Evolutionary conservation across 1,284 basidiomycete species (phyloP).

Genomic region (Leccinum griseonigrum): DNA sequence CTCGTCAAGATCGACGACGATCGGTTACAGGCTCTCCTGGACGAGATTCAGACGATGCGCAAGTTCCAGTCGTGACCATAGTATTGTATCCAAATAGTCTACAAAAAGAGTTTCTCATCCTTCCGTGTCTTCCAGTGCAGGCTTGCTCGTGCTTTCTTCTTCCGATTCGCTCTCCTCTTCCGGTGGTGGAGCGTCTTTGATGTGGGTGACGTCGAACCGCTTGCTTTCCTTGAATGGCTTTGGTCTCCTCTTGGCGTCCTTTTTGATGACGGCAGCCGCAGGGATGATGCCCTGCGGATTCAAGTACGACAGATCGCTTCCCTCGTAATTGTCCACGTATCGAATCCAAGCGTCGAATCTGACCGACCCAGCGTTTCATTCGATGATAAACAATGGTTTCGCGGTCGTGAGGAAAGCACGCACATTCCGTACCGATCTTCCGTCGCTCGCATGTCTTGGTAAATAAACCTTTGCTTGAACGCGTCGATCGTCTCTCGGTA

Average conservation of each 20-base stretch:
- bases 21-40: constrained; percentile 72
- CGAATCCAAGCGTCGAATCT: constrained; percentile 80
- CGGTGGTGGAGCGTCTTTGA: constrained; percentile 42
- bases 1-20: constrained; percentile 88
- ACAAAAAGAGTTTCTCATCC: constrained; percentile 29
- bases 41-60: constrained; percentile 86
- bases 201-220: constrained; percentile 61
- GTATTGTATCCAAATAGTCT: constrained; percentile 15
- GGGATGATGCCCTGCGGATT: constrained; percentile 75
- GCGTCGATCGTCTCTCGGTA: constrained; percentile 64
- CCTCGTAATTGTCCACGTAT: constrained; percentile 64
- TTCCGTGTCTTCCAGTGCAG: constrained; percentile 67
- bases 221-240: constrained; percentile 67
- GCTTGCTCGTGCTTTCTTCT: constrained; percentile 49
- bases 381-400: background rate
- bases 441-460: constrained; percentile 77
- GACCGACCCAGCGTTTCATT: background rate
- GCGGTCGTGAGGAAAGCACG: constrained; percentile 34
- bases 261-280: constrained; percentile 59
- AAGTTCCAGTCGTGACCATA: constrained; percentile 72
- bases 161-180: constrained; percentile 59
- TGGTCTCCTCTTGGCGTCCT: constrained; percentile 49
- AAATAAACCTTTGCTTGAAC: constrained; percentile 86
- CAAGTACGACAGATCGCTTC: constrained; percentile 66
- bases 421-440: constrained; percentile 82